Conservation (phyloP, 1,284 basidiomycete genomes). For the Ganoderma resinaceum region DNA sequence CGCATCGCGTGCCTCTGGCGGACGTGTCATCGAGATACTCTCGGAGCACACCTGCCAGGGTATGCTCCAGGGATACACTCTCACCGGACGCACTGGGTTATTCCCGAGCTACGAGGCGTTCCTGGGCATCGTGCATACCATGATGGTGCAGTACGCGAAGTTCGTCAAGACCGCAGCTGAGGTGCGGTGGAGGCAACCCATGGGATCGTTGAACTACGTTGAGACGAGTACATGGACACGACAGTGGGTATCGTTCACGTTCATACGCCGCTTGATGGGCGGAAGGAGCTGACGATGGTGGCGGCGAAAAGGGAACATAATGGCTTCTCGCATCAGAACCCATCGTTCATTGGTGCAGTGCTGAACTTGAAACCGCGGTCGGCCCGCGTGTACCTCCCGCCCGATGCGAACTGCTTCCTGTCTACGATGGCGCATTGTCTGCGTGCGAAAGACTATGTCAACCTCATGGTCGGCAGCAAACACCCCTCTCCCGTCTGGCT, state of each 20-base stretch:
- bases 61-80: constrained; percentile 87
- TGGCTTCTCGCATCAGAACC: constrained; percentile 87
- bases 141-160: constrained; percentile 87
- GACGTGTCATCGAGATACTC: constrained; percentile 87
- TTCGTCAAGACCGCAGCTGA: constrained; percentile 86
- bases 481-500: constrained; percentile 78
- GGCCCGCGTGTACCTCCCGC: constrained; percentile 87
- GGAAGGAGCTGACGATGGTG: neutral
- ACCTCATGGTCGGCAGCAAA: constrained; percentile 88
- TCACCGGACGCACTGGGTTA: constrained; percentile 82
- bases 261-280: constrained; percentile 3
- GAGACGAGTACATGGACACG: constrained; percentile 89
- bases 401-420: constrained; percentile 89
- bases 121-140: constrained; percentile 80
- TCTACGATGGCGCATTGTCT: constrained; percentile 85
- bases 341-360: constrained; percentile 85
- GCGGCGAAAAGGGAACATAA: constrained; percentile 60
- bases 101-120: constrained; percentile 93
- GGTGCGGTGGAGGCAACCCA: constrained; percentile 76
- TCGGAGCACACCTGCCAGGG: constrained; percentile 91
- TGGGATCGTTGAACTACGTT: constrained; percentile 84
- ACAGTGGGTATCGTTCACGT: constrained; percentile 46
- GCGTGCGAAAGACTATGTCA: constrained; percentile 84
- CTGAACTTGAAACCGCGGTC: constrained; percentile 78
- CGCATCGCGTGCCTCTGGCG: constrained; percentile 66